Base-by-base conservation (phyloP, 371 early-diverging fungal species). In the Coemansia sp. region DNA sequence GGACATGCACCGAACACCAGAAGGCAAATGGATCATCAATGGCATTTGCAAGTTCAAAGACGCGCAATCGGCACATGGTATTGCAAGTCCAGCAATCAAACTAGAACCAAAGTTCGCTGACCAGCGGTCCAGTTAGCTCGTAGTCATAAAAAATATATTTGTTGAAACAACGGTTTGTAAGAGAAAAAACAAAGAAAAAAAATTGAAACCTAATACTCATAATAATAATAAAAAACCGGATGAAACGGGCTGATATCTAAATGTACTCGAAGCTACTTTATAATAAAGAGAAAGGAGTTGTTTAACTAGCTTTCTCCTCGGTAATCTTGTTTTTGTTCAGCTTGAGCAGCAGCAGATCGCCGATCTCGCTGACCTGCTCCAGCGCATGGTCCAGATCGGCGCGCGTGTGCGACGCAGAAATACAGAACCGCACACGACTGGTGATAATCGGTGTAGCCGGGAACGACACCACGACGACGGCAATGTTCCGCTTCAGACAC, bases 391-490 rank as follows among this genome's bases (percentile, higher is more conserved):
- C 91, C n/a, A 99, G 77, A 78, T 99, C 99, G 78, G 95, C 93
- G 70, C 86, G 87, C 16, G 94, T 95, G 78, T 99, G 99, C 9
- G 97, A 86, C 5, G 98, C 92, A 14, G 94, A 93, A 40, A 99
- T 76, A 80, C 99, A 99, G 87, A 99, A 94, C 47, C 99, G 83
- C 37, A 95, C 98, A 48, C 99, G 85, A 5, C 93, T 91, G 16
- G 94, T 90, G 51, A 99, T 93, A 57, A 99, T 94, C n/a, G 99
- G 94, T 0, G 98, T 97, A 2, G 97, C 97, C 0, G 99, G 99
- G 82, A 97, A 98, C 16, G 97, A 97, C 5, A 99, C 99, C 2
- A 99, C 98, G 5, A 99, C 99, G 18, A 98, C 94, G 7, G 99
- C 99, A 64, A 99, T 86, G 49, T 93, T 93, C 38, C 96, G 87